phyloP scores from a whole-genome alignment of 2,329 filamentous ascomycete genomes.

The Passalora sequoiae region DNA sequence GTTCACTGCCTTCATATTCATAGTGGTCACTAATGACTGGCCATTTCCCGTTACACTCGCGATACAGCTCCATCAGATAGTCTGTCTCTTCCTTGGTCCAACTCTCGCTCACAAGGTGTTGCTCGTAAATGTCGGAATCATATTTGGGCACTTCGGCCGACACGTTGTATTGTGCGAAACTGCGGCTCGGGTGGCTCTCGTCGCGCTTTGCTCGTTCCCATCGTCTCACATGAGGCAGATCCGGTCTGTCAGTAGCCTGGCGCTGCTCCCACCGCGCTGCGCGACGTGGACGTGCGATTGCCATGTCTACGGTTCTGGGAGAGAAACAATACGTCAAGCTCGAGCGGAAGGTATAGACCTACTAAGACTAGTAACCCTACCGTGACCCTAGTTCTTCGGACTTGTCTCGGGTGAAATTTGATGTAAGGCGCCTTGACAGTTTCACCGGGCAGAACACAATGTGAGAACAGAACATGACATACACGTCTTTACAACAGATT shows the following conservation, averaged over 20 bases:
- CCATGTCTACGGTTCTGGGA: neutral
- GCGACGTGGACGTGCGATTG: neutral
- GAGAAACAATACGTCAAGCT: too few species aligned
- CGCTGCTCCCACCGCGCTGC: slow-evolving; percentile 2
- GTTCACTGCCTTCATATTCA: slow-evolving; percentile 32
- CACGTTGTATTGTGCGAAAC: slow-evolving; percentile 84
- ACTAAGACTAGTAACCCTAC: too few species aligned
- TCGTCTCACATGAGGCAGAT: neutral
- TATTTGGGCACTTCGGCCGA: slow-evolving; percentile 73
- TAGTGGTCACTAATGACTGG: slow-evolving; percentile 89
- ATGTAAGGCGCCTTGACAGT: too few species aligned
- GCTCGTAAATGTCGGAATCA: slow-evolving; percentile 78
- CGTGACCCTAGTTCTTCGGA: too few species aligned
- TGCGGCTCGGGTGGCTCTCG: slow-evolving; percentile 2
- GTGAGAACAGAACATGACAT: too few species aligned
- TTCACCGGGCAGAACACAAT: too few species aligned
- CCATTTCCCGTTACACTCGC: slow-evolving; percentile 84
- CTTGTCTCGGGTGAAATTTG: too few species aligned
- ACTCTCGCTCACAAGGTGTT: slow-evolving; percentile 61
- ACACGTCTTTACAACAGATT: too few species aligned
- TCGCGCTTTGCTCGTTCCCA: slow-evolving; percentile 6
- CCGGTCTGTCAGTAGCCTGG: neutral
- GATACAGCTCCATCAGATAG: slow-evolving; percentile 71
- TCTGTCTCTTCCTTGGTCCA: slow-evolving; percentile 95
- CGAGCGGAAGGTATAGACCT: too few species aligned